A percentile compares a stretch with the other conserved stretches of the same genome.
Evolutionary conservation across 1,284 basidiomycete species (phyloP).

Genomic region (Cutaneotrichosporon daszewskae): DNA sequence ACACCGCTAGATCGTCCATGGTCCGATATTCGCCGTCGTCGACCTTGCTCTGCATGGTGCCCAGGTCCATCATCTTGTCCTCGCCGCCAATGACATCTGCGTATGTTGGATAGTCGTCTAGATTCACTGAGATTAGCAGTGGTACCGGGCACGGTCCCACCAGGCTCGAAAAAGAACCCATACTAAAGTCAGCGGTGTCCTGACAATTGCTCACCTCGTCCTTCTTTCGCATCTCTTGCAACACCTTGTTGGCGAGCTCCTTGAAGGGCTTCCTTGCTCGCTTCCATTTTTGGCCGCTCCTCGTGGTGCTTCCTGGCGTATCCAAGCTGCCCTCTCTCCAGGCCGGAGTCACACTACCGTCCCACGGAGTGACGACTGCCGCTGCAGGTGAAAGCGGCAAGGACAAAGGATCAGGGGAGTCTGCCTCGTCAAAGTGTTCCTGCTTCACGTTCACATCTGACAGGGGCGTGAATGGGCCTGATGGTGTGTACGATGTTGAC

Average conservation of each 20-base stretch:
- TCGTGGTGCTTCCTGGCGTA: conserved; percentile 8
- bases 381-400: conserved; percentile 12
- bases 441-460: conserved; percentile 11
- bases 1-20: conserved; percentile 41
- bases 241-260: conserved; percentile 35
- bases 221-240: conserved; percentile 35
- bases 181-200: conserved; percentile 25
- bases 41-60: conserved; percentile 46
- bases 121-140: conserved; percentile 23
- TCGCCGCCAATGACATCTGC: conserved; percentile 41
- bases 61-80: conserved; percentile 47
- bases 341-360: conserved; percentile 1
- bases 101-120: conserved; percentile 43
- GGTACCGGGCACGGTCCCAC: conserved; percentile 2
- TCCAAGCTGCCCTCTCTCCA: conserved; percentile 6
- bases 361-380: background rate
- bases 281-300: conserved; percentile 28
- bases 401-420: conserved; percentile 14
- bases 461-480: background rate
- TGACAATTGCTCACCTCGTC: conserved; percentile 29
- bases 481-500: conserved; percentile 1
- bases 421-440: conserved; percentile 8
- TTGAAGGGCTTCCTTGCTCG: conserved; percentile 39
- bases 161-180: conserved; percentile 41
- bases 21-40: conserved; percentile 35